Conservation (phyloP, 352 stramenopile species). For the Phytophthora quininea region DNA sequence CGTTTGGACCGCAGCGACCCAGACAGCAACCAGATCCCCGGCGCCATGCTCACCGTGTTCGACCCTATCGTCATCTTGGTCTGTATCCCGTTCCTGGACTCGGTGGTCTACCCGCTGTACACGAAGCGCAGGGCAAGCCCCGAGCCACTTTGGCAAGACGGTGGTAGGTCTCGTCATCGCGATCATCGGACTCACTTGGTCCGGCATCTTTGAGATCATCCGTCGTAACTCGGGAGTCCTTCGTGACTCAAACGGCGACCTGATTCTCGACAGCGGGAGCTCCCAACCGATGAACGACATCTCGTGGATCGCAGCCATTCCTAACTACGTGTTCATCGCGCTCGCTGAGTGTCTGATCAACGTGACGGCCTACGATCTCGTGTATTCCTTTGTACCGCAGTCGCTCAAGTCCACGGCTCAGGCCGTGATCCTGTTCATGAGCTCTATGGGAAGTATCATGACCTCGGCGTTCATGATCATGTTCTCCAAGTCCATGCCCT, state of each 20-base stretch:
- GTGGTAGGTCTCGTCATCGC: slow-evolving; percentile 26
- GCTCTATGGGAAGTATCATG: slow-evolving; percentile 40
- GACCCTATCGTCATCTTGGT: slow-evolving; percentile 41
- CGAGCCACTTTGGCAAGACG: slow-evolving; percentile 35
- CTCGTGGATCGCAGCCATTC: slow-evolving; percentile 46
- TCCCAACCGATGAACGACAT: slow-evolving; percentile 59
- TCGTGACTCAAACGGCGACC: slow-evolving; percentile 19
- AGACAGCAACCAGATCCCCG: slow-evolving; percentile 46
- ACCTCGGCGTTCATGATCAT: slow-evolving; percentile 48
- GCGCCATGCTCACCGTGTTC: slow-evolving; percentile 49
- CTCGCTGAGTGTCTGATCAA: slow-evolving; percentile 60
- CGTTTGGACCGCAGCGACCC: slow-evolving; percentile 32
- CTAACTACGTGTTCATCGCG: slow-evolving; percentile 57
- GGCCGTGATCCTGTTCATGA: slow-evolving; percentile 40
- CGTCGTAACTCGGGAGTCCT: slow-evolving; percentile 43
- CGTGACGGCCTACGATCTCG: slow-evolving; percentile 60
- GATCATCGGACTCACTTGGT: slow-evolving; percentile 30
- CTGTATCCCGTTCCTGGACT: slow-evolving; percentile 35
- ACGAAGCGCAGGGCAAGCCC: slow-evolving; percentile 18
- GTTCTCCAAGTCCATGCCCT: slow-evolving; percentile 41
- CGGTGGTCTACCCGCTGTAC: slow-evolving; percentile 35
- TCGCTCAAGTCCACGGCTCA: slow-evolving; percentile 45
- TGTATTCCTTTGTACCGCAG: slow-evolving; percentile 56
- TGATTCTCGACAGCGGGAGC: slow-evolving; percentile 41
- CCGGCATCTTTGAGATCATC: slow-evolving; percentile 46